A percentile compares a stretch with the other conserved stretches of the same genome.
phyloP scores from a whole-genome alignment of 2,329 filamentous ascomycete species.

The Xylaria sp. region DNA sequence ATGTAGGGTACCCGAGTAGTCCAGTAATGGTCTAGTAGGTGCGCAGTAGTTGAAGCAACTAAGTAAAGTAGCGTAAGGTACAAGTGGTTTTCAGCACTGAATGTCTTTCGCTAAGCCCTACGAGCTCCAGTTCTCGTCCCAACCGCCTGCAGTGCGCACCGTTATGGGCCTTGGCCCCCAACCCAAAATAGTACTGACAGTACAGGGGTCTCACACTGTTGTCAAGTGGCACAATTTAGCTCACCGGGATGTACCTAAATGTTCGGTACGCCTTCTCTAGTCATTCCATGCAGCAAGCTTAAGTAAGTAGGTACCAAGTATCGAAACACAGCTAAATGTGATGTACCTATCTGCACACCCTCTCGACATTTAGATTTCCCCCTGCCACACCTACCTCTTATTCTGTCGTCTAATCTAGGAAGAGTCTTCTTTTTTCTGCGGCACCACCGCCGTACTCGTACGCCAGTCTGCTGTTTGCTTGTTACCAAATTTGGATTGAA shows the following conservation, averaged over 20 bases:
- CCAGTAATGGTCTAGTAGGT: constrained; percentile 14
- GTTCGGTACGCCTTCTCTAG: constrained; percentile 36
- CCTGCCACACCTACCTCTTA: constrained; percentile 11
- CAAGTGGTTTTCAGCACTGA: constrained; percentile 28
- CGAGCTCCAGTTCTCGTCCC: constrained; percentile 26
- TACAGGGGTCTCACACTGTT: constrained; percentile 35
- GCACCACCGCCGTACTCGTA: constrained; percentile 31
- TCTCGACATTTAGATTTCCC: not conserved
- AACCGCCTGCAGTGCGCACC: not conserved
- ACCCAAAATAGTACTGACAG: constrained; percentile 44
- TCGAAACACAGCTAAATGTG: constrained; percentile 2
- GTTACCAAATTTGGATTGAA: constrained; percentile 38
- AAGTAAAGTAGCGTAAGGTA: constrained; percentile 41
- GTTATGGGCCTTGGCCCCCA: constrained; percentile 33
- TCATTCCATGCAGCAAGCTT: constrained; percentile 31
- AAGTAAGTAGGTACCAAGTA: not conserved
- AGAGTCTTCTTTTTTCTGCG: constrained; percentile 10
- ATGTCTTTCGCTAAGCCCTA: constrained; percentile 39
- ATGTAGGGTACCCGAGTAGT: not conserved
- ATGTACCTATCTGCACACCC: constrained; percentile 12
- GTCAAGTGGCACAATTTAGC: constrained; percentile 28
- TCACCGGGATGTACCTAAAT: constrained; percentile 14
- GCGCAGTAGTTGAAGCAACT: constrained; percentile 15
- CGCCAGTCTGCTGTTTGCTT: constrained; percentile 27
- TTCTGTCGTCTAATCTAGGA: constrained; percentile 21